Base-by-base conservation (phyloP, 768 basidiomycete genomes). In the Boletus subparvulus region DNA sequence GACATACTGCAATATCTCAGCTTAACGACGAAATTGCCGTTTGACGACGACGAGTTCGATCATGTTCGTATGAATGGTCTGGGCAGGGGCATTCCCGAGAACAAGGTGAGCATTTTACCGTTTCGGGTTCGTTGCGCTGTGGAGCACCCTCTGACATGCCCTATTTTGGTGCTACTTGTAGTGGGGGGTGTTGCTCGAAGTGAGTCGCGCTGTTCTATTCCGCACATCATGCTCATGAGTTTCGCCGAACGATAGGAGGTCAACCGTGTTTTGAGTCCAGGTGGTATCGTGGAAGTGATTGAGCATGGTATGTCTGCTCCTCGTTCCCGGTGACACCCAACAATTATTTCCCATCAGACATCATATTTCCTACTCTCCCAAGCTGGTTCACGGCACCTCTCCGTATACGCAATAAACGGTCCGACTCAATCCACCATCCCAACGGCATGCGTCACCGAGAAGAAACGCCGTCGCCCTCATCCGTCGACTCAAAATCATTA, bases 31-130 rank as follows among this genome's bases (percentile, higher is more conserved):
- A 87, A 79, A 62, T 76, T 92, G 19, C 90, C 90, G 0, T 92
- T 90, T 65, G 88, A 90, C 16, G 90, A 91, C 52, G 88, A 91
- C 57, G 83, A 87, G 62, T 92, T 92, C 58, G 90, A 92, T 69
- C 83, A 88, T 68, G 83, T 92, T n/a, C 90, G 87, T 62, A 81
- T 91, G 49, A 78, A 82, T 56, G 74, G 76, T 48, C 81, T 90
- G 55, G 82, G 87, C 1, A 78, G 78, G 63, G 88, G 82, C 16
- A 82, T 90, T 32, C 88, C 87, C 7, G 90, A 91, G 67, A 88
- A 85, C 62, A 90, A 90, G 77, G 87, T 83, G 50, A 44, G 61
- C 19, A 14, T 35, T 13, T 2, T 43, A 10, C 26, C 19, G 19
- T 47, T 2, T 41, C 28, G 16, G 21, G 10, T n/a, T 50, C 10